Evolutionary conservation across 2,329 filamentous ascomycete genomes (phyloP), one percentile per base, ranked within the genome.

Genomic region (Hortaea werneckii): DNA sequence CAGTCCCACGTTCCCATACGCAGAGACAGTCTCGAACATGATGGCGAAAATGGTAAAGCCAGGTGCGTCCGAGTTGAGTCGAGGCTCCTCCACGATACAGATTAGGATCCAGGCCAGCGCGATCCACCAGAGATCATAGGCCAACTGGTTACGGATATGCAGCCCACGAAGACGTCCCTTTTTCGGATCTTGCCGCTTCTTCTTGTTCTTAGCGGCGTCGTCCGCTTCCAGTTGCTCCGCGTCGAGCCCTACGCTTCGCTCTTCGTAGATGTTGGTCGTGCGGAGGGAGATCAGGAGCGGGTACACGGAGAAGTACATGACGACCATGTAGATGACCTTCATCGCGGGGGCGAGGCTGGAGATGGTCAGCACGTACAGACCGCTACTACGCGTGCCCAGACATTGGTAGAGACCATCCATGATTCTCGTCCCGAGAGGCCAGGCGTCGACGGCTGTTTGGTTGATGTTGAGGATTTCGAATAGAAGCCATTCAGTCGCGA

Each of bases 181-280:
- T n/a, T 35, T 35, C n/a, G 8, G 8, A 40, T 47, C 27, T 29
- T 46, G 39, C 5, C 10, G 13, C 9, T 46, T 29, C 6, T 28
- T 46, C 11, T n/a, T 13, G 27, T 26, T 7, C 8, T 26, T 13
- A 13, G 11, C 6, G 6, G 6, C n/a, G 5, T 35, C 44, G 7
- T 32, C 30, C 27, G 44, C 3, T 29, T 32, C 30, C 32, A 27
- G 34, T 29, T 43, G 42, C 1, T 43, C 42, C 26, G 40, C 45
- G 13, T 40, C 28, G 5, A 43, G 20, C 9, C 42, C 42, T 26
- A 43, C 13, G 26, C 30, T 37, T 5, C 79, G 71, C 56, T 86
- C 81, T 58, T 85, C 82, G 57, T 86, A 86, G 29, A 83, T 77
- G 56, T 85, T 85, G 34, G 80, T 82, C 58, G 81, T 78, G 28